Evolutionary conservation across 306 rosid species (phyloP), one percentile per base, ranked within the genome.

Genomic region (Lathyrus aphaca): DNA sequence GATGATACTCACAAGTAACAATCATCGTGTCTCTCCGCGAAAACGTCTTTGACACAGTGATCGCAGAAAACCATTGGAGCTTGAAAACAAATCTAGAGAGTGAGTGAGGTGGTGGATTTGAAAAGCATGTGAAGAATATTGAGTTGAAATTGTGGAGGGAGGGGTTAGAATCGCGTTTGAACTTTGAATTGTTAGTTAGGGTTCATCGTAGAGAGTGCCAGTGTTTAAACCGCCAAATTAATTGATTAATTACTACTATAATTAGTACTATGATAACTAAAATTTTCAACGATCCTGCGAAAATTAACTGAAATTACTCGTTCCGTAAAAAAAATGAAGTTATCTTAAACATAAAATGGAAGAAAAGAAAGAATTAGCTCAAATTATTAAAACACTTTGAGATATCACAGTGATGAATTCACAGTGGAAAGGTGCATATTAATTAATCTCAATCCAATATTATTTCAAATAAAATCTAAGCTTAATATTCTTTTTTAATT

Each of bases 1-100:
- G 35, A 29, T 29, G 61, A 63, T 50, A 73, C 64, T 73, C 35
- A 73, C 77, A 73, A 63, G 77, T 23, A 50, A 73, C 71, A 68
- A 4, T 73, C 77, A 25, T 50, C 77, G 6, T 17, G 30, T 21
- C 49, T 56, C n/a, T 39, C 65, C 0, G 64, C 64, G 0, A 17
- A 0, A 5, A 74, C 78, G 29, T 64, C 9, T 64, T 53, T 64
- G 48, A 23, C 35, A 54, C 78, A 74, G 8, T 64, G 78, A 64
- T 40, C 23, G 38, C 78, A 74, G 72, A 3, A 74, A 30, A 64
- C 72, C 78, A 74, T 74, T 64, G 48, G 5, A 64, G 10, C n/a
- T 17, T 13, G 29, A 64, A 50, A 39, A 54, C 3, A 17, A 64
- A 16, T 27, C 66, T 51, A 37, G 15, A 39, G 43, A 25, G 14